Conservation (phyloP, 192 early-diverging fungal genomes). For the Mortierella alpina region DNA sequence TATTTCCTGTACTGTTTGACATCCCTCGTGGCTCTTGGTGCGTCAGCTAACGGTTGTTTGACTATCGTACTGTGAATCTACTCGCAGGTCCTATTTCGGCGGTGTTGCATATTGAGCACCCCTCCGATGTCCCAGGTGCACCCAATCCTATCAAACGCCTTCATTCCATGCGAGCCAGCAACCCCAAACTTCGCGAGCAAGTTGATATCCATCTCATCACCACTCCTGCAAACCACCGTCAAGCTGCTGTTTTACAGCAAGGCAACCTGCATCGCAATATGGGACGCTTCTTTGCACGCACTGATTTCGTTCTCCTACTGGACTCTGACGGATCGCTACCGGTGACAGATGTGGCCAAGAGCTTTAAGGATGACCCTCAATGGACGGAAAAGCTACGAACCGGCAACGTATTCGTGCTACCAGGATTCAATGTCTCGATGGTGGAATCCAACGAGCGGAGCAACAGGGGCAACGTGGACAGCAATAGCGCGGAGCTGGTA, state of each 20-base stretch:
- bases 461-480: neutral
- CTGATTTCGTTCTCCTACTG: slow-evolving; percentile 61
- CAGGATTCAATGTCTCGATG: slow-evolving; percentile 60
- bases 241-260: slow-evolving; percentile 42
- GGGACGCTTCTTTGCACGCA: slow-evolving; percentile 57
- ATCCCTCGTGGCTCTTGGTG: too few species aligned
- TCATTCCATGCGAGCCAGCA: slow-evolving; percentile 38
- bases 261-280: slow-evolving; percentile 55
- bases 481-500: slow-evolving; percentile 15
- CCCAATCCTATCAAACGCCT: slow-evolving; percentile 22
- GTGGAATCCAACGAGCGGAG: too few species aligned
- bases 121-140: slow-evolving; percentile 14
- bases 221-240: slow-evolving; percentile 38
- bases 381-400: slow-evolving; percentile 54
- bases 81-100: slow-evolving; percentile 63
- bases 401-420: slow-evolving; percentile 63
- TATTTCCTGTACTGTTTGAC: too few species aligned
- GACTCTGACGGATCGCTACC: slow-evolving; percentile 57
- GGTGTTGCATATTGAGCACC: slow-evolving; percentile 56
- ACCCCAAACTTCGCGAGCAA: slow-evolving; percentile 46
- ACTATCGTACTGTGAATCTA: too few species aligned
- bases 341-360: slow-evolving; percentile 52
- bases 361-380: slow-evolving; percentile 39
- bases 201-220: slow-evolving; percentile 64
- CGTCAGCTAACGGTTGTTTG: too few species aligned